Evolutionary conservation across 164 flowering plant species (phyloP), one percentile per base, ranked within the genome.

Genomic region (Berberis thunbergii): DNA sequence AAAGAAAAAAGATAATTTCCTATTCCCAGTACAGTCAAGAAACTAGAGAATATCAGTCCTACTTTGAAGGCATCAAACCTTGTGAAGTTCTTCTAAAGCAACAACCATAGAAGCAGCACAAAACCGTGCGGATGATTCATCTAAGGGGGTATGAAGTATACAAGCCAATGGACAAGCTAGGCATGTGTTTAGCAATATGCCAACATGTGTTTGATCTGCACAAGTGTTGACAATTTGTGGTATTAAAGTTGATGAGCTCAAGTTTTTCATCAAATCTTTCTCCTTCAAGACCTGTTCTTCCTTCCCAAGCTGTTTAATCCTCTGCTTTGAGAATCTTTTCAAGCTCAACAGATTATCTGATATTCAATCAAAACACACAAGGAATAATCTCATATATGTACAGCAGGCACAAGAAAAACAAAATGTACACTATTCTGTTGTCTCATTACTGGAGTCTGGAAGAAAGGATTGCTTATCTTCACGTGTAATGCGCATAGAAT

Each of bases 291-390:
- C 96, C 61, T 77, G 89, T 43, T 73, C 81, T 75, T 90, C 95
- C 73, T 83, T 87, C 55, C 91, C 95, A 56, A 91, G 81, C 49
- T 42, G 72, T 67, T 80, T 84, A 45, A 94, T 77, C 83, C 77
- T 87, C 70, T 76, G 74, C 86, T 88, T 94, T 26, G 81, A 79
- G 68, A 83, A 90, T 69, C 97, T 84, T 74, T 94, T 94, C 81
- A 90, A 77, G 76, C 84, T 86, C 66, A 94, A 79, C 64, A 83
- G 59, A 53, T 77, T 80, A 54, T 80, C 97, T 88, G 89, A 62
- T 26, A 61, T n/a, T 26, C 43, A 54, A 50, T 49, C 56, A 66
- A 59, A 54, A 59, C 44, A 9, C 41, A 59, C 38, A 54, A 45
- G 9, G 53, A 63, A 63, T 12, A 38, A 43, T 26, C 26, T 26